Conservation (phyloP, 164 flowering plant genomes). For the Annona squamosa region DNA sequence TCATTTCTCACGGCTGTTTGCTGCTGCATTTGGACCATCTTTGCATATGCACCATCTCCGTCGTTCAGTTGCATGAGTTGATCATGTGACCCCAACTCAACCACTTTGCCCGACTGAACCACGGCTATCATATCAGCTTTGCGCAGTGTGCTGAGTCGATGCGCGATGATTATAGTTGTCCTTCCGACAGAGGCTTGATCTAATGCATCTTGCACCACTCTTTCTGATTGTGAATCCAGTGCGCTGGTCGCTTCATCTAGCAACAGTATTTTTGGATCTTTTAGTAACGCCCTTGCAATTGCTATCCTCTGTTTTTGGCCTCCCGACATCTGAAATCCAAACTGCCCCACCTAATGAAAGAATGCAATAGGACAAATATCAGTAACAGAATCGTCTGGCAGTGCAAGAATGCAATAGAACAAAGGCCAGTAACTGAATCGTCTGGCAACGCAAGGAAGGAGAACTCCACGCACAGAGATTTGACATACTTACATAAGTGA, state of each 20-base stretch:
- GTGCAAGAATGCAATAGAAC: neutral
- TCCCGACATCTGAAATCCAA: constrained; percentile 49
- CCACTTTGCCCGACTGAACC: constrained; percentile 33
- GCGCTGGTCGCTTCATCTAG: constrained; percentile 64
- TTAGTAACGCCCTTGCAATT: constrained; percentile 47
- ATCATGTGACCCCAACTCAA: constrained; percentile 40
- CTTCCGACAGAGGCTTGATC: constrained; percentile 37
- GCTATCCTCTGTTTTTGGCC: constrained; percentile 59
- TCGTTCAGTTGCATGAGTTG: constrained; percentile 21
- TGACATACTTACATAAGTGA: constrained; percentile 32
- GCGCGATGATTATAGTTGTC: constrained; percentile 45
- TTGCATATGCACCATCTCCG: constrained; percentile 20
- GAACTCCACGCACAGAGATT: neutral
- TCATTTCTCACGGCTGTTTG: neutral
- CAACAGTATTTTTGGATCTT: constrained; percentile 40
- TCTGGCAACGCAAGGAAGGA: neutral
- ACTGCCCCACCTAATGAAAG: constrained; percentile 34
- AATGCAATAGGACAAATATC: neutral
- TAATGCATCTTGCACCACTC: constrained; percentile 42
- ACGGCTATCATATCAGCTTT: constrained; percentile 35
- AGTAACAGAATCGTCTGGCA: neutral
- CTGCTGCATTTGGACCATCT: constrained; percentile 33
- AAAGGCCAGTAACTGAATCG: neutral
- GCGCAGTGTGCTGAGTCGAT: constrained; percentile 43
- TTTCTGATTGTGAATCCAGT: constrained; percentile 43